These are phyloP conservation scores for Salix exigua DNA, from an alignment of 345 rosid species.

Conservation along the genomic window DNA sequence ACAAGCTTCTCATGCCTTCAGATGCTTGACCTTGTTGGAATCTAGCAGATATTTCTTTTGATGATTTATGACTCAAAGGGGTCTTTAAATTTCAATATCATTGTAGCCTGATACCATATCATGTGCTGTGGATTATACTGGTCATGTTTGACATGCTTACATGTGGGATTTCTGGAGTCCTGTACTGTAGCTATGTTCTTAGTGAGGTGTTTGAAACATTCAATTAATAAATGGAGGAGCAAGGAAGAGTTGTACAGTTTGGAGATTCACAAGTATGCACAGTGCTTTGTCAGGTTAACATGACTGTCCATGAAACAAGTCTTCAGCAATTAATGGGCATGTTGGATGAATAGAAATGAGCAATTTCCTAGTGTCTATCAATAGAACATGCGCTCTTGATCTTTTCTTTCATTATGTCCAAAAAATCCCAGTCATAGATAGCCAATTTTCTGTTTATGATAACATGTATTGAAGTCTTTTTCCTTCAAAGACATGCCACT, in stretches of 20 bases:
- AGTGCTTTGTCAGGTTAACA: background rate
- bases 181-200: background rate
- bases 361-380: too few species aligned
- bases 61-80: too few species aligned
- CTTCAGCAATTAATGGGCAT: too few species aligned
- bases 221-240: background rate
- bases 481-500: background rate
- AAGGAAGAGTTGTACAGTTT: background rate
- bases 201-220: background rate
- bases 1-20: too few species aligned
- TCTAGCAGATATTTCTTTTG: too few species aligned
- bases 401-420: background rate
- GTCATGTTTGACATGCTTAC: background rate
- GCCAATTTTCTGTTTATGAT: background rate
- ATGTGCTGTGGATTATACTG: background rate
- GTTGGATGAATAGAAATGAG: too few species aligned
- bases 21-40: too few species aligned
- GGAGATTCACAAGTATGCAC: background rate
- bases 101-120: background rate
- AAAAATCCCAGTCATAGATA: background rate
- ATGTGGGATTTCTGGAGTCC: background rate
- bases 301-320: background rate
- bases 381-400: background rate
- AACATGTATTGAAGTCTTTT: background rate
- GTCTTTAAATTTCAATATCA: background rate